Evolutionary conservation across 768 basidiomycete genomes (phyloP).

Genomic region (Leccinellum luteum): DNA sequence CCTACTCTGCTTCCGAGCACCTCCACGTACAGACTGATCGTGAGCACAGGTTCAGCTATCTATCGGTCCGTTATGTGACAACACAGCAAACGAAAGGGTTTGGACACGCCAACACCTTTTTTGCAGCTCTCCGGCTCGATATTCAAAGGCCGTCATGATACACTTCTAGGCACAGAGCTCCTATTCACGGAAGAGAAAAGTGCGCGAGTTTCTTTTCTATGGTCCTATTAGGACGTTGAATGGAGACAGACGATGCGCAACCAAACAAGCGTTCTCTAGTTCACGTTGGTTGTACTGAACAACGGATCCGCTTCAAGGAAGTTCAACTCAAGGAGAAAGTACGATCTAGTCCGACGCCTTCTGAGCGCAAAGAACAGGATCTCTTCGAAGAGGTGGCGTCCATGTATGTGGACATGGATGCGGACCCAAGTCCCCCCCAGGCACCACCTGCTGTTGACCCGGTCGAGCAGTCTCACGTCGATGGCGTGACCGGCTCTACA

Average conservation of each 20-base stretch:
- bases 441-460: background rate
- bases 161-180: constrained; percentile 70
- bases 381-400: constrained; percentile 19
- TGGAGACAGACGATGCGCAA: constrained; percentile 56
- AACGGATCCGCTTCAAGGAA: constrained; percentile 72
- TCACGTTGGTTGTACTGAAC: constrained; percentile 47
- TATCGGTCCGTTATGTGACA: background rate
- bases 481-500: background rate
- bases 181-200: constrained; percentile 71
- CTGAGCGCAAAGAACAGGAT: constrained; percentile 5
- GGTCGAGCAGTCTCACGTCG: constrained; percentile 1
- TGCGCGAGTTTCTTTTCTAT: constrained; percentile 17
- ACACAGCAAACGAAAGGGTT: constrained; percentile 44
- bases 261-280: constrained; percentile 47
- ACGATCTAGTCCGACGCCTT: constrained; percentile 26
- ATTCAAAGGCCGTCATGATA: constrained; percentile 66
- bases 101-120: constrained; percentile 76
- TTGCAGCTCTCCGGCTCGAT: constrained; percentile 75
- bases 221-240: background rate
- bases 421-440: background rate
- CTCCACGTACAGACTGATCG: constrained; percentile 69
- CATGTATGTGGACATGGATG: constrained; percentile 19
- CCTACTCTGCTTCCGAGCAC: constrained; percentile 74
- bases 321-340: constrained; percentile 51
- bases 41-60: constrained; percentile 33